Percentiles rank a stretch among this genome's conserved stretches.
Evolutionary conservation across 805 yeast species (phyloP).

Genomic region (Candida hispaniensis): DNA sequence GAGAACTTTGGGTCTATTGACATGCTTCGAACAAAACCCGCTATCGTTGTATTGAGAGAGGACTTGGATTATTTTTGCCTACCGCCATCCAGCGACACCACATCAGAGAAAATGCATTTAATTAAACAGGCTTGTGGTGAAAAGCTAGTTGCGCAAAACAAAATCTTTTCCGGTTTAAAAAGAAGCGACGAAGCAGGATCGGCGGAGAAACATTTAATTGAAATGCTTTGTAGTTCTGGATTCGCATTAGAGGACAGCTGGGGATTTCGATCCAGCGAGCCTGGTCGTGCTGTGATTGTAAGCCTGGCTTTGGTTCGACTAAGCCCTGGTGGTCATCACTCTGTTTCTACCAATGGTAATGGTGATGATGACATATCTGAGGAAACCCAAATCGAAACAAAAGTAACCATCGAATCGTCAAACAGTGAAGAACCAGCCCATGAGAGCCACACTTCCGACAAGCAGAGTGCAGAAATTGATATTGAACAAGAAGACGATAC

Average conservation of each 20-base stretch:
- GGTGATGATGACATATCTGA: conserved; percentile 2
- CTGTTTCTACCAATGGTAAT: conserved; percentile 2
- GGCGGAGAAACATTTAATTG: conserved; percentile 89
- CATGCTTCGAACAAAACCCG: conserved; percentile 68
- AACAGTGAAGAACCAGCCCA: background rate
- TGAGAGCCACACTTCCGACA: background rate
- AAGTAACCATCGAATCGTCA: background rate
- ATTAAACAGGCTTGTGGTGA: conserved; percentile 69
- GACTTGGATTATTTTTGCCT: conserved; percentile 90
- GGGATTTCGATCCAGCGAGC: conserved; percentile 88
- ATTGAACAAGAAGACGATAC: background rate
- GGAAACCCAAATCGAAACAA: conserved; percentile 2
- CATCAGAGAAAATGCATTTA: conserved; percentile 48
- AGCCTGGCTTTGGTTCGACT: conserved; percentile 63
- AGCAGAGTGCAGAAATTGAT: background rate
- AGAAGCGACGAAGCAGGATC: conserved; percentile 41
- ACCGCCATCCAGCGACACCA: conserved; percentile 53
- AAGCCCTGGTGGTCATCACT: conserved; percentile 5
- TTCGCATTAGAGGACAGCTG: conserved; percentile 55
- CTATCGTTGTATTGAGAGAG: conserved; percentile 84
- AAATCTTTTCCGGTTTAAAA: conserved; percentile 67
- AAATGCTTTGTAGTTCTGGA: conserved; percentile 90
- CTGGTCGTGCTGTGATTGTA: conserved; percentile 74
- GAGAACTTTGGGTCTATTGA: conserved; percentile 39
- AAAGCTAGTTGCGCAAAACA: conserved; percentile 42